Percentiles rank a stretch among this genome's conserved stretches.
These are phyloP conservation scores for Claviceps maximensis DNA, from an alignment of 2,329 filamentous ascomycete genomes.

Conservation along the genomic window DNA sequence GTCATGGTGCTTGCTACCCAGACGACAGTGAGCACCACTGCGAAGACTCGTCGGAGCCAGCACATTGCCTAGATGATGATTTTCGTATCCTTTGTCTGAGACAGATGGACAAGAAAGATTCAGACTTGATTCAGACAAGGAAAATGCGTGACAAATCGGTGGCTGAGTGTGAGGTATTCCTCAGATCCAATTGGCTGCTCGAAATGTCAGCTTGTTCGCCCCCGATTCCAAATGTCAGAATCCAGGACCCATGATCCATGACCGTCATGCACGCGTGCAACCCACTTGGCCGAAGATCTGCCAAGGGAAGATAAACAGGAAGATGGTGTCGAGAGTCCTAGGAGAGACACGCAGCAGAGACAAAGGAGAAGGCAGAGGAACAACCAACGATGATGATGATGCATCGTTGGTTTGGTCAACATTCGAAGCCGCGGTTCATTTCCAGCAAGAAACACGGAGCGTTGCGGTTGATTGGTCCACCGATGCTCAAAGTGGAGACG, in stretches of 20 bases:
- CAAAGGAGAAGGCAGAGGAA: not conserved
- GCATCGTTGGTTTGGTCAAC: not conserved
- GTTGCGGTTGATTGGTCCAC: not conserved
- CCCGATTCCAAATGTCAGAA: not conserved
- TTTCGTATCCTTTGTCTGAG: too few species aligned
- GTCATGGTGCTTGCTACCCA: not conserved
- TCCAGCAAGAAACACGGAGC: not conserved
- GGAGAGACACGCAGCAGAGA: not conserved
- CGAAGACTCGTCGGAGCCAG: not conserved
- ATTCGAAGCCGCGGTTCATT: not conserved
- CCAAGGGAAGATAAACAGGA: not conserved
- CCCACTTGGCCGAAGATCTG: not conserved
- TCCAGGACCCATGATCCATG: not conserved
- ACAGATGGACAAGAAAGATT: not conserved
- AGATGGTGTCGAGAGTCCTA: not conserved
- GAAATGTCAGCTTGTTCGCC: not conserved
- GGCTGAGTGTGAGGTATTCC: not conserved
- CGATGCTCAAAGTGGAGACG: not conserved
- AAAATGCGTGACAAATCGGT: not conserved
- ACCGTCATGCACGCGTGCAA: not conserved
- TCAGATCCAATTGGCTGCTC: not conserved
- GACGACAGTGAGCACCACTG: not conserved
- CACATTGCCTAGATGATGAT: too few species aligned
- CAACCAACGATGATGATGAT: too few species aligned
- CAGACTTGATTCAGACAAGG: not conserved